These are phyloP conservation scores for Pseudonitzschia pungens DNA, from an alignment of 108 stramenopile species.

Conservation along the genomic window DNA sequence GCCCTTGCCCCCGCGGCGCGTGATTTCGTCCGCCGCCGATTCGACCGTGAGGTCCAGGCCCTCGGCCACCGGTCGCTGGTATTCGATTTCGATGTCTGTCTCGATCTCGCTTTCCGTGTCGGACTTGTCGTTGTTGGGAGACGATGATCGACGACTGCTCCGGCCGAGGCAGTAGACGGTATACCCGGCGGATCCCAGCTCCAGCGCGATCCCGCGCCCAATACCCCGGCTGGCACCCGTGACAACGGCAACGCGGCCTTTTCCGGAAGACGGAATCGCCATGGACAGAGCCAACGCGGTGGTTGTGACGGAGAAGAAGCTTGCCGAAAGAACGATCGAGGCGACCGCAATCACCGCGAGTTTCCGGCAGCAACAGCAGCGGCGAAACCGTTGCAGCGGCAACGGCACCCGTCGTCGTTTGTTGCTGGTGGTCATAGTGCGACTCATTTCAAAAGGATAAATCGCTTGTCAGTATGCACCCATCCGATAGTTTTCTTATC, in stretches of 20 bases:
- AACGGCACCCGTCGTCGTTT: not conserved
- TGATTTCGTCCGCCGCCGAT: constrained; percentile 53
- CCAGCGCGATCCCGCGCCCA: constrained; percentile 79
- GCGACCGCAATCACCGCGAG: not conserved
- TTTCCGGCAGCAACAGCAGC: no score
- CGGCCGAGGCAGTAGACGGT: constrained; percentile 55
- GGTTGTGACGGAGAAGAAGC: not conserved
- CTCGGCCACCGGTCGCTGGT: constrained; percentile 31
- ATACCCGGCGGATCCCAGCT: constrained; percentile 60
- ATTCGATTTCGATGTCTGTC: not conserved
- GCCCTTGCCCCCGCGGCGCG: constrained; percentile 43
- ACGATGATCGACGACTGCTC: not conserved
- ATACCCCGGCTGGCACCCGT: constrained; percentile 75
- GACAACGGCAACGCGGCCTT: constrained; percentile 48
- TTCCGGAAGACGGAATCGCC: not conserved
- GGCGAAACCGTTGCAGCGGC: not conserved
- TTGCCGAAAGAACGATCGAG: not conserved
- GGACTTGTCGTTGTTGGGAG: not conserved
- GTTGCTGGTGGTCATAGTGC: not conserved
- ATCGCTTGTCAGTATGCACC: no score
- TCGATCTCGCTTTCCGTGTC: no score
- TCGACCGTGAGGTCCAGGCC: constrained; percentile 54
- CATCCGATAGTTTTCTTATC: no score
- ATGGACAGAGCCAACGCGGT: not conserved
- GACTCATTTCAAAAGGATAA: no score